Percentiles rank a stretch among this genome's conserved stretches.
phyloP scores from a whole-genome alignment of 1,284 basidiomycete genomes.

The Coriolopsis trogii region DNA sequence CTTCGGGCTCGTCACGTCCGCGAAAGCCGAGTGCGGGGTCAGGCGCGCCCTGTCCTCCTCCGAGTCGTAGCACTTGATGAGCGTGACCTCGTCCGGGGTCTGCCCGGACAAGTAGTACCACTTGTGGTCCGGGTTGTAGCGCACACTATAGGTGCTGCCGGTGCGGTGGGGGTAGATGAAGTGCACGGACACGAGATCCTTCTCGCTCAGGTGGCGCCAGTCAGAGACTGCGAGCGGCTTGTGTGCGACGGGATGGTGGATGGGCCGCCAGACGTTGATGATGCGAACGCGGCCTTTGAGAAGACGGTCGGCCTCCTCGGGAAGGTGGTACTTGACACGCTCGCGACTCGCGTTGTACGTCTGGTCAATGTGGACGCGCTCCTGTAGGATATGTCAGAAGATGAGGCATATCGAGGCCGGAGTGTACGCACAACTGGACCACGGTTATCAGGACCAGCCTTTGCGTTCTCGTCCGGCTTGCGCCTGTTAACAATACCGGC shows the following conservation, averaged over 20 bases:
- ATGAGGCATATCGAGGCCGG: too few species aligned
- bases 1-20: slow-evolving; percentile 40
- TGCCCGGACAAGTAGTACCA: slow-evolving; percentile 53
- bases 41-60: slow-evolving; percentile 41
- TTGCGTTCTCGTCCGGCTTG: slow-evolving; percentile 18
- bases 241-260: slow-evolving; percentile 47
- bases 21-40: slow-evolving; percentile 52
- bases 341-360: slow-evolving; percentile 49
- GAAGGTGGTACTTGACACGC: slow-evolving; percentile 57
- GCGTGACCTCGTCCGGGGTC: slow-evolving; percentile 48
- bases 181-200: slow-evolving; percentile 38
- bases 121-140: slow-evolving; percentile 41
- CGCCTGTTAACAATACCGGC: slow-evolving; percentile 9
- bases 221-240: slow-evolving; percentile 53
- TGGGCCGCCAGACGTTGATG: slow-evolving; percentile 60
- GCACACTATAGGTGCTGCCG: slow-evolving; percentile 41
- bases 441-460: slow-evolving; percentile 16
- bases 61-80: slow-evolving; percentile 54
- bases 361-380: slow-evolving; percentile 60
- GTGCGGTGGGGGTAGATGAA: slow-evolving; percentile 39
- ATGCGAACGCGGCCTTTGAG: slow-evolving; percentile 56
- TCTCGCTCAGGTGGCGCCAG: slow-evolving; percentile 41
- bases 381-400: slow-evolving; percentile 16
- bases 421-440: slow-evolving; percentile 39
- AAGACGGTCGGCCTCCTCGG: slow-evolving; percentile 46